Base-by-base conservation (phyloP, 83 land plant species). In the Picea mariana region DNA sequence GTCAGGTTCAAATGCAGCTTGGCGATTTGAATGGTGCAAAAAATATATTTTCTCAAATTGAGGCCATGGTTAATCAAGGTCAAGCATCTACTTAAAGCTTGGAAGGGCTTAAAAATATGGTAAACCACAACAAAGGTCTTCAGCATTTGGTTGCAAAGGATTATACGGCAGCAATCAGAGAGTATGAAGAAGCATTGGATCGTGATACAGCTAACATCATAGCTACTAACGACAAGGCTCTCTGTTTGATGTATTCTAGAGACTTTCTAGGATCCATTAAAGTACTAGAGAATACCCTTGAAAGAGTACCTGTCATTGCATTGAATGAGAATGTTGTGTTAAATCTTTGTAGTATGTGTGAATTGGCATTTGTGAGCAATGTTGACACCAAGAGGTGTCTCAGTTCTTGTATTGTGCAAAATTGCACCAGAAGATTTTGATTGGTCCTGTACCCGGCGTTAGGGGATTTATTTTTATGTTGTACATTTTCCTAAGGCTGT, bases 281-380 rank as follows among this genome's bases (percentile, higher is more conserved):
- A 82, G 95, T 93, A 61, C 79, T 97, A 73, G 99, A 97, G 81
- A 88, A 84, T 60, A 88, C 91, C 31, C 93, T 97, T 34, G 97
- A 97, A 85, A 83, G 90, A 69, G 88, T 87, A 6, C 97, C 99
- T 1, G 86, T 91, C 3, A 78, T 81, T 80, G 93, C 91, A 3
- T 67, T 97, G 71, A 90, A 97, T 79, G 99, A 97, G 89, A 95
- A 91, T 9, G 67, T 97, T 67, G 94, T 97, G 82, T 89, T 95
- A 71, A 97, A 97, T 72, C 84, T 97, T 78, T 97, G 97, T 69
- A 96, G 98, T 81, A 97, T 97, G 99, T 97, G 95, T 83, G 99
- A 97, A 79, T 69, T 97, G 80, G 98, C 98, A 16, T 91, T 85
- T 80, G 90, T 97, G 62, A 93, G 94, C 79, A 95, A 98, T 78